Percentiles rank a stretch among this genome's conserved stretches.
These are phyloP conservation scores for Penicillium angulare DNA, from an alignment of 495 filamentous ascomycete species.

Conservation along the genomic window DNA sequence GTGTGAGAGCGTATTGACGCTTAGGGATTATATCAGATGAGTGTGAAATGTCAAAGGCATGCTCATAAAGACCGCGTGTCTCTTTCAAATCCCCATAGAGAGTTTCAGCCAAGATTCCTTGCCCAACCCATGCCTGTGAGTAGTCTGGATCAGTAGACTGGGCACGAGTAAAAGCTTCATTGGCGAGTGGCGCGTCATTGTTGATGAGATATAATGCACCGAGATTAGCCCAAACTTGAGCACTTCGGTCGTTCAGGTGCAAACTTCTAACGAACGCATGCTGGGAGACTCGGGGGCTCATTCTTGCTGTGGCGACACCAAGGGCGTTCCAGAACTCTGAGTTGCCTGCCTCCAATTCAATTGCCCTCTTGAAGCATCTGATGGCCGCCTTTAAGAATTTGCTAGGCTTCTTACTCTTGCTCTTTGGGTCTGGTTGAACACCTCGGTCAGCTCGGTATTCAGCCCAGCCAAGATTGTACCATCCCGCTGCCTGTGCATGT, in stretches of 20 bases:
- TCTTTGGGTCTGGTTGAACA: constrained; percentile 43
- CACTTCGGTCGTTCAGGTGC: constrained; percentile 83
- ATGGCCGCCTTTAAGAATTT: constrained; percentile 79
- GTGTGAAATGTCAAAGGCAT: constrained; percentile 89
- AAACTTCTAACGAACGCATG: constrained; percentile 92
- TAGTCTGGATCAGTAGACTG: constrained; percentile 95
- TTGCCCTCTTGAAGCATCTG: constrained; percentile 92
- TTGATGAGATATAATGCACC: constrained; percentile 83
- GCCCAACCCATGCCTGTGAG: constrained; percentile 88
- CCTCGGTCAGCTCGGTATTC: constrained; percentile 78
- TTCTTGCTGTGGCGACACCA: constrained; percentile 78
- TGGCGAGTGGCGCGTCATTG: constrained; percentile 76
- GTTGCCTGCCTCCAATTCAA: constrained; percentile 93
- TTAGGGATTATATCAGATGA: constrained; percentile 68
- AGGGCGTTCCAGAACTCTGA: constrained; percentile 97
- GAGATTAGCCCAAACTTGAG: constrained; percentile 85
- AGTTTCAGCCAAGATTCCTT: constrained; percentile 73
- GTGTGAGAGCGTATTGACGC: constrained; percentile 70
- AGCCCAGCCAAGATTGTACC: constrained; percentile 95
- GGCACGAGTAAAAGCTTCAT: constrained; percentile 83
- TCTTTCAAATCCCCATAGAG: constrained; percentile 70
- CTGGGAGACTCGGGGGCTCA: constrained; percentile 87
- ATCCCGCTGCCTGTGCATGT: constrained; percentile 92
- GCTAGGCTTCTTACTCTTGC: constrained; percentile 38
- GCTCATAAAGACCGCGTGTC: constrained; percentile 82